Evolutionary conservation across 441 rosid species (phyloP).

Genomic region (Capsella rubella): DNA sequence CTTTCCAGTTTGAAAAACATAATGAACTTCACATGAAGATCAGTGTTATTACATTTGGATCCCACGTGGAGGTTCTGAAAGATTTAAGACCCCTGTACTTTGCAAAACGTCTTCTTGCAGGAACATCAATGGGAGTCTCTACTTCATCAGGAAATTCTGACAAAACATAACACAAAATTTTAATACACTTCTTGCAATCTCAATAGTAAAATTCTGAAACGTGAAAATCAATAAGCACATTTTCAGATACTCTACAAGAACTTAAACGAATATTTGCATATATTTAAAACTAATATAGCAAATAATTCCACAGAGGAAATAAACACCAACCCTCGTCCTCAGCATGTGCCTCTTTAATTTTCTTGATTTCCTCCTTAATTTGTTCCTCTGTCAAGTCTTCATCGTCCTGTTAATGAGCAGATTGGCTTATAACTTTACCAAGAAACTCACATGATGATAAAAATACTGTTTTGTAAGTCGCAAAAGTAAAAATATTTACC

Average conservation of each 20-base stretch:
- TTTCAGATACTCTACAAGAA: conserved; percentile 17
- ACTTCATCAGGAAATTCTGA: conserved; percentile 98
- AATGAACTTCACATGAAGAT: conserved; percentile 27
- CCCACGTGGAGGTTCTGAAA: conserved; percentile 98
- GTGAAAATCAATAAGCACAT: conserved; percentile 15
- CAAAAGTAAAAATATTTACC: conserved; percentile 50
- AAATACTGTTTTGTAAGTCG: conserved; percentile 2
- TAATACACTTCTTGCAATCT: conserved; percentile 22
- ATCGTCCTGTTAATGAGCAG: conserved; percentile 66
- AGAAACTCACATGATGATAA: conserved; percentile 6
- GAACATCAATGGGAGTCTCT: conserved; percentile 86
- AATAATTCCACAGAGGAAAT: conserved; percentile 16
- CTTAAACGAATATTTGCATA: conserved; percentile 4
- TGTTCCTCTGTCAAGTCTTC: conserved; percentile 88
- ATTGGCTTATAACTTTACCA: conserved; percentile 20
- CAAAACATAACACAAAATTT: conserved; percentile 14
- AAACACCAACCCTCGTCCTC: conserved; percentile 82
- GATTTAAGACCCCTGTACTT: conserved; percentile 96
- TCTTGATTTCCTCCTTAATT: conserved; percentile 77
- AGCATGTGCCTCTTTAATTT: conserved; percentile 88
- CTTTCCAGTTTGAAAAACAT: conserved; percentile 4
- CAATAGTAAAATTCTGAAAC: conserved; percentile 1
- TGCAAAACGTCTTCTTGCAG: conserved; percentile 90
- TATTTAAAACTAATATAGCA: conserved; percentile 1
- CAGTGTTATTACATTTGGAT: conserved; percentile 74